These are phyloP conservation scores for Coemansia sp. DNA, from an alignment of 192 early-diverging fungal species.

Conservation along the genomic window DNA sequence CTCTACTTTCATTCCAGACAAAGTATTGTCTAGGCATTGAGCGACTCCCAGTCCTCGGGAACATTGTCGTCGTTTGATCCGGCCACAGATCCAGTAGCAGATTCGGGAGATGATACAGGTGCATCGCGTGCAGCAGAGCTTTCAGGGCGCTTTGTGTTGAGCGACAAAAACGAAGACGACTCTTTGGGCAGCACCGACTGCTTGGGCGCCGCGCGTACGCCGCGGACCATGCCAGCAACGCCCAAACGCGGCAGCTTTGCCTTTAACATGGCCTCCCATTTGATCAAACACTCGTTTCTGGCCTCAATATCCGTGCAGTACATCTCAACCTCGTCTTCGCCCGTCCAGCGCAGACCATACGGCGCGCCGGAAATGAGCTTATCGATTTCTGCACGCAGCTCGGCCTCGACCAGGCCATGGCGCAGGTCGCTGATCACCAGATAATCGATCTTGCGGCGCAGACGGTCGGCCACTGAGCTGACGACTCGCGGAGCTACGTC, in stretches of 20 bases:
- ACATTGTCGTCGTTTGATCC: slow-evolving; percentile 14
- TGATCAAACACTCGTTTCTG: slow-evolving; percentile 27
- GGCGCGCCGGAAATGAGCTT: slow-evolving; percentile 17
- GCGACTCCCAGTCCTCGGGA: slow-evolving; percentile 49
- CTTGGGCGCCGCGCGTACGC: slow-evolving; percentile 1
- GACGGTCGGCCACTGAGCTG: slow-evolving; percentile 23
- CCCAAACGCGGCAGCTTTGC: slow-evolving; percentile 36
- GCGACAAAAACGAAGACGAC: too few relatives aligned
- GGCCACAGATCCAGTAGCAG: not conserved
- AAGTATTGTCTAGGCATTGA: slow-evolving; percentile 8
- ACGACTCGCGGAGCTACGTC: slow-evolving; percentile 4
- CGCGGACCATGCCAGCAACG: slow-evolving; percentile 34
- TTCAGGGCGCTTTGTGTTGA: too few relatives aligned
- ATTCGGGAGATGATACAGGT: not conserved
- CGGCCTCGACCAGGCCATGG: slow-evolving; percentile 36
- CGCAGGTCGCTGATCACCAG: slow-evolving; percentile 38
- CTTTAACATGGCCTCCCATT: slow-evolving; percentile 38
- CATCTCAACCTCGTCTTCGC: slow-evolving; percentile 40
- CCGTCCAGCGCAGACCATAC: slow-evolving; percentile 28
- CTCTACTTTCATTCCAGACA: not conserved
- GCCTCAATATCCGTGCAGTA: slow-evolving; percentile 22
- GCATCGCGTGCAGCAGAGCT: not conserved
- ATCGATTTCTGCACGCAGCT: slow-evolving; percentile 34
- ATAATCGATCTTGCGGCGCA: slow-evolving; percentile 30
- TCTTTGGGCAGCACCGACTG: not conserved